phyloP scores from a whole-genome alignment of 2,329 filamentous ascomycete species.

The Fusarium nurragi region DNA sequence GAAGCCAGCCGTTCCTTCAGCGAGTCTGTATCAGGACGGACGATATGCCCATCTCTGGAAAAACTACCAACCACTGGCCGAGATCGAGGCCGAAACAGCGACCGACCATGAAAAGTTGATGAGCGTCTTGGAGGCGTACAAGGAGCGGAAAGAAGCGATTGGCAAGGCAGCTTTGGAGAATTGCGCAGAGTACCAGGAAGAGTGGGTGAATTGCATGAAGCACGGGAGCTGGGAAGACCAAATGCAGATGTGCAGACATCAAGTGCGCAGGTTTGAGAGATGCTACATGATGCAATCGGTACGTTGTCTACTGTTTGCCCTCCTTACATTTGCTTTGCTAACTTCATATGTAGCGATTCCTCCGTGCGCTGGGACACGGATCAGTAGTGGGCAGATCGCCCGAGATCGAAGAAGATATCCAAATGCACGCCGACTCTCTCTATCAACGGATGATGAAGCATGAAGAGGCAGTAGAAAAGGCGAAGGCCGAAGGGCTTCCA shows the following conservation, averaged over 20 bases:
- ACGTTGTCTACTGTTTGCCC: slow-evolving; percentile 18
- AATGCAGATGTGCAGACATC: slow-evolving; percentile 81
- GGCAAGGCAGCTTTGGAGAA: slow-evolving; percentile 89
- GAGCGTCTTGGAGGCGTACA: slow-evolving; percentile 84
- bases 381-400: slow-evolving; percentile 70
- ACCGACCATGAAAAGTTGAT: slow-evolving; percentile 82
- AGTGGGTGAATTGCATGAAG: slow-evolving; percentile 84
- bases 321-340: neutral
- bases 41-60: slow-evolving; percentile 89
- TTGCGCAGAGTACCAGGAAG: slow-evolving; percentile 86
- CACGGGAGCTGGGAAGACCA: slow-evolving; percentile 73
- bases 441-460: slow-evolving; percentile 89
- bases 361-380: slow-evolving; percentile 90
- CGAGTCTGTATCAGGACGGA: slow-evolving; percentile 68
- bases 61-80: slow-evolving; percentile 78
- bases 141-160: slow-evolving; percentile 81
- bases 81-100: slow-evolving; percentile 75
- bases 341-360: slow-evolving; percentile 70
- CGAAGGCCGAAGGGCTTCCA: slow-evolving; percentile 68
- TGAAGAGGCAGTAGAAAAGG: slow-evolving; percentile 77
- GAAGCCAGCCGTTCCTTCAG: slow-evolving; percentile 53
- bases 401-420: slow-evolving; percentile 84
- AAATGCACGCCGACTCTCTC: slow-evolving; percentile 93
- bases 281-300: slow-evolving; percentile 92
- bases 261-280: slow-evolving; percentile 81